These are phyloP conservation scores for Penicillium paradoxum DNA, from an alignment of 495 filamentous ascomycete genomes.

Conservation along the genomic window DNA sequence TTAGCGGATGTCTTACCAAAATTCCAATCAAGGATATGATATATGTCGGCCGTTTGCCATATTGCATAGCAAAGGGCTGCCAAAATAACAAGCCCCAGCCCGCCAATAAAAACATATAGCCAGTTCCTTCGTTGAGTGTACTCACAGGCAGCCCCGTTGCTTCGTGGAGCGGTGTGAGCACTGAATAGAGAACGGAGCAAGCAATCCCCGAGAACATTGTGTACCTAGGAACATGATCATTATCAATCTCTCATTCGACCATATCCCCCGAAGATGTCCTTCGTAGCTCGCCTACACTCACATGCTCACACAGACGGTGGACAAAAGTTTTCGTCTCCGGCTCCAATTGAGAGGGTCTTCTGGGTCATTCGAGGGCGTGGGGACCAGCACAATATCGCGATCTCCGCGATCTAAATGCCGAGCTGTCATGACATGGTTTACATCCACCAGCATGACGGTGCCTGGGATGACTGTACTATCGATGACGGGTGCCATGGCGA, in stretches of 20 bases:
- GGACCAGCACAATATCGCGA: conserved; percentile 55
- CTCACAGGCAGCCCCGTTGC: conserved; percentile 49
- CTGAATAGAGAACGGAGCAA: conserved; percentile 56
- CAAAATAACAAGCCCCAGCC: conserved; percentile 64
- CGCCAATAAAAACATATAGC: conserved; percentile 58
- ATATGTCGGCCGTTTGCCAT: conserved; percentile 62
- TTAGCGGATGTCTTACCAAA: conserved; percentile 27
- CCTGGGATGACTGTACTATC: conserved; percentile 47
- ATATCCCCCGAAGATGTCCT: neutral
- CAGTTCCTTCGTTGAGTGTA: conserved; percentile 56
- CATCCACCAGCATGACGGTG: conserved; percentile 51
- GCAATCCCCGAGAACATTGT: conserved; percentile 58
- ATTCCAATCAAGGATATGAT: conserved; percentile 54
- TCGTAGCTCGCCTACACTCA: conserved; percentile 13
- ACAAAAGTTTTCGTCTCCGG: conserved; percentile 48
- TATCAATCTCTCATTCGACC: neutral
- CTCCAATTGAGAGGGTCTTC: conserved; percentile 63
- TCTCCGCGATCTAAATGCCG: conserved; percentile 36
- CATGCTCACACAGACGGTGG: conserved; percentile 45
- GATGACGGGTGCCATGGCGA: conserved; percentile 27
- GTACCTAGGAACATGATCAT: conserved; percentile 32
- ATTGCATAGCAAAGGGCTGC: conserved; percentile 64
- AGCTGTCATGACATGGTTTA: conserved; percentile 44
- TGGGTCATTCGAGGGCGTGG: conserved; percentile 52
- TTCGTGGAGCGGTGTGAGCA: conserved; percentile 53